Conservation (phyloP, 257 asterid species). For the Solanum lignicaule region DNA sequence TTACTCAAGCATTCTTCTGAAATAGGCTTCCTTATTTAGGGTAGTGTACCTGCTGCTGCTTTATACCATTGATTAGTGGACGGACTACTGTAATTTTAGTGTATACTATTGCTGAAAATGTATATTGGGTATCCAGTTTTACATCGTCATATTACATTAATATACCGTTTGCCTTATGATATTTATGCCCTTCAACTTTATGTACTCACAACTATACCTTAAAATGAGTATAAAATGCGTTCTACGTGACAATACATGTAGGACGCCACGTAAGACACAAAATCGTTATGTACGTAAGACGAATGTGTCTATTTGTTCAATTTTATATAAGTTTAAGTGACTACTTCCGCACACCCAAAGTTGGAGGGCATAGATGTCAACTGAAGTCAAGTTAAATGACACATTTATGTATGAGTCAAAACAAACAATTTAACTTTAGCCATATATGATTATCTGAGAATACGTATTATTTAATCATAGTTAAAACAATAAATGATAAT, state of each 20-base stretch:
- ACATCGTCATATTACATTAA: not conserved
- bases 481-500: not conserved
- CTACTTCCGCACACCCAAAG: not conserved
- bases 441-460: not conserved
- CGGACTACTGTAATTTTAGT: not conserved
- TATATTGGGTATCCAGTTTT: not conserved
- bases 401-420: not conserved
- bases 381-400: not conserved
- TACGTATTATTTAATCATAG: not conserved
- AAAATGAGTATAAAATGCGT: too few relatives aligned
- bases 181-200: too few relatives aligned
- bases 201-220: too few relatives aligned
- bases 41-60: not conserved
- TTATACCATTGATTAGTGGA: not conserved
- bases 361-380: not conserved
- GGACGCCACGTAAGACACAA: too few relatives aligned
- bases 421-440: not conserved
- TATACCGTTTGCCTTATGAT: not conserved
- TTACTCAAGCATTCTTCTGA: constrained; percentile 18
- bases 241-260: not conserved
- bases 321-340: too few relatives aligned
- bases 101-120: not conserved
- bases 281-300: not conserved
- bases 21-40: not conserved
- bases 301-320: not conserved